Evolutionary conservation across 805 yeast species (phyloP).

Genomic region (Komagataella mondaviorum): DNA sequence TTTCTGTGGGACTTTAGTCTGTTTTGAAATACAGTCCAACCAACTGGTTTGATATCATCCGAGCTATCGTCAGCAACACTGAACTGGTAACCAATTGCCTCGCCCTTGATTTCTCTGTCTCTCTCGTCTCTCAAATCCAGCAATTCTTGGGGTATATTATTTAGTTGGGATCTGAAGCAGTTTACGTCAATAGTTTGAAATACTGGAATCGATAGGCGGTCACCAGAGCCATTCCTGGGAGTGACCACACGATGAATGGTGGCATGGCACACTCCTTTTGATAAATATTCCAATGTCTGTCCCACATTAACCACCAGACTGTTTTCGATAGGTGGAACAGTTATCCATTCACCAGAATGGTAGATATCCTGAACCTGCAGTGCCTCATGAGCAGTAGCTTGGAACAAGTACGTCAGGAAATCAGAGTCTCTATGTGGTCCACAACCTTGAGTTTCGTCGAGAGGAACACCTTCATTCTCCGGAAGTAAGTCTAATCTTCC

Average conservation of each 20-base stretch:
- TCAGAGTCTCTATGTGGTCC: constrained; percentile 64
- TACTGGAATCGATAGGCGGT: constrained; percentile 32
- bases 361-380: constrained; percentile 30
- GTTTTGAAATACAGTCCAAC: constrained; percentile 30
- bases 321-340: constrained; percentile 26
- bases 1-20: constrained; percentile 30
- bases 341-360: constrained; percentile 28
- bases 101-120: constrained; percentile 22
- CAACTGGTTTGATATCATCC: constrained; percentile 23
- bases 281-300: constrained; percentile 32
- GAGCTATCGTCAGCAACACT: constrained; percentile 15
- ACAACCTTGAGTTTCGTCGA: constrained; percentile 30
- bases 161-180: constrained; percentile 16
- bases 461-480: constrained; percentile 15
- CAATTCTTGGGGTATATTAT: constrained; percentile 16
- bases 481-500: constrained; percentile 7
- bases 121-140: constrained; percentile 19
- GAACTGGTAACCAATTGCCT: constrained; percentile 25
- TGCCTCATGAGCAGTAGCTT: constrained; percentile 30
- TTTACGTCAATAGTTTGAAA: constrained; percentile 32
- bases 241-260: constrained; percentile 31
- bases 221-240: constrained; percentile 16
- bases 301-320: constrained; percentile 27
- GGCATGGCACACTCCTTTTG: constrained; percentile 34
- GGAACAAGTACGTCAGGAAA: constrained; percentile 44